Base-by-base conservation (phyloP, 2,329 filamentous ascomycete species). In the Hymenoscyphus scutula region DNA sequence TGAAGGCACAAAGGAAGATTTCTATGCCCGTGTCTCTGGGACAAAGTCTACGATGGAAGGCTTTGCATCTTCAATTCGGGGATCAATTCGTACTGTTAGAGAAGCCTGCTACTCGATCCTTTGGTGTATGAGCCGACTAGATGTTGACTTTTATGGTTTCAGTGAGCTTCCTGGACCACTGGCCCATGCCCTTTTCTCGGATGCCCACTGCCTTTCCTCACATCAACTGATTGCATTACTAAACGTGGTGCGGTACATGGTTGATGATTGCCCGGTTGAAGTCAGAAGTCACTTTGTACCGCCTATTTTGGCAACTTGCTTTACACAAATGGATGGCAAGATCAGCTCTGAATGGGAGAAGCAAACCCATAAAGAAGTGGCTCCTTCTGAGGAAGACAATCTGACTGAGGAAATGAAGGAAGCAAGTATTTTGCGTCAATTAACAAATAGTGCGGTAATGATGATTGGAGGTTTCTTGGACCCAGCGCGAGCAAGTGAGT, bases 381-480 rank as follows among this genome's bases (percentile, higher is more conserved):
- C 86, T 13, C 83, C 84, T 51, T 83, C 88, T 1, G 88, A 88
- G 3, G 88, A 88, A 23, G 91, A 93, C 61, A 90, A 91, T 64
- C 79, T 99, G 59, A 91, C 90, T 1, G 92, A 97, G 69, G 95
- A 99, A 78, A 99, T 99, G 95, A 97, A 97, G 77, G 89, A 91
- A 6, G 95, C 99, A 75, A 98, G 94, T 72, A 96, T 99, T 32
- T 79, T 99, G 54, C 87, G 95, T 23, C 92, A 97, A 74, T 83
- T 98, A 57, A 97, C 94, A 0, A 95, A 96, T 76, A 92, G 92
- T 3, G 91, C 93, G 1, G 92, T 97, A 32, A 88, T 95, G 70
- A 92, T 98, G 83, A 89, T 97, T 66, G 91, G 92, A 7, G 90
- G 92, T 68, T 87, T 98, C 70, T 81, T 99, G 25, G 93, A 96